Evolutionary conservation across 257 asterid genomes (phyloP).

Genomic region (Vinca minor): DNA sequence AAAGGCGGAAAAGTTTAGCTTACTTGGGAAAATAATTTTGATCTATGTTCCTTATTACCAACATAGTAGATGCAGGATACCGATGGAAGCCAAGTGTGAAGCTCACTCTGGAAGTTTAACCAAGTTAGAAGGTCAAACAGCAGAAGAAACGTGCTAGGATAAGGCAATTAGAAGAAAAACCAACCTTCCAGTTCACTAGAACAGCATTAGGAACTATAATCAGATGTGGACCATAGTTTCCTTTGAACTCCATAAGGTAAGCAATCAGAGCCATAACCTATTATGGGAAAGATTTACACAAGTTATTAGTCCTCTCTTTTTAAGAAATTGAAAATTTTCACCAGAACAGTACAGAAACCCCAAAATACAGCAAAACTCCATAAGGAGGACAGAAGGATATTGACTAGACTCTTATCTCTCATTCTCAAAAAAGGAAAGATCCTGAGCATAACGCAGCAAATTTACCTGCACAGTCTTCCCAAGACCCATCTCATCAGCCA

Average conservation of each 20-base stretch:
- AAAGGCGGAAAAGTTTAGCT: constrained; percentile 22
- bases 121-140: constrained; percentile 20
- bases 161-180: constrained; percentile 17
- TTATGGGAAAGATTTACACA: constrained; percentile 15
- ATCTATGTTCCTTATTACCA: constrained; percentile 74
- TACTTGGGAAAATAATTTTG: constrained; percentile 91
- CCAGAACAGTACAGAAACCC: not conserved
- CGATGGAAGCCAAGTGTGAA: constrained; percentile 91
- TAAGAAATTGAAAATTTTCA: not conserved
- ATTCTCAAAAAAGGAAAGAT: not conserved
- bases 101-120: constrained; percentile 65
- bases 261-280: constrained; percentile 99
- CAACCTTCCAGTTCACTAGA: constrained; percentile 98
- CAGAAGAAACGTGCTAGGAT: constrained; percentile 7
- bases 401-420: not conserved
- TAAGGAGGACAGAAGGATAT: not conserved
- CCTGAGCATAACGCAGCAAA: not conserved
- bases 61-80: constrained; percentile 94
- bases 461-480: constrained; percentile 99
- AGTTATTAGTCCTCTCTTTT: not conserved
- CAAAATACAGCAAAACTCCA: not conserved
- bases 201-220: constrained; percentile 99
- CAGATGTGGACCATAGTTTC: constrained; percentile 99
- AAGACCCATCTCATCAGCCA: constrained; percentile 99
- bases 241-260: constrained; percentile 94